phyloP scores from a whole-genome alignment of 2,329 filamentous ascomycete species.

The Hymenoscyphus infarciens region DNA sequence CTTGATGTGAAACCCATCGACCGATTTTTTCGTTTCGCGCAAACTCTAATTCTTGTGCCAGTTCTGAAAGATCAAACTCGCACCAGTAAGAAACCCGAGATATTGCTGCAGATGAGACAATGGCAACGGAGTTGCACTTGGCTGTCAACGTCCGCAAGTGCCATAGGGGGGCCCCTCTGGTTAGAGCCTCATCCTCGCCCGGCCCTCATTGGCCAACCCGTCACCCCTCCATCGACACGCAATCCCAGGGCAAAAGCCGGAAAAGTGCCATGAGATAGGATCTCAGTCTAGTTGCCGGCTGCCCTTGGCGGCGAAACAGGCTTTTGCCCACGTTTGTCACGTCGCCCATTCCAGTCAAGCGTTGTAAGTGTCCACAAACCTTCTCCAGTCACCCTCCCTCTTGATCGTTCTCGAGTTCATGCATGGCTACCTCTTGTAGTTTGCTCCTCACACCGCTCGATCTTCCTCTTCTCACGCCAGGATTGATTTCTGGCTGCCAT shows the following conservation, averaged over 20 bases:
- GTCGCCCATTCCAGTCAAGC: background rate
- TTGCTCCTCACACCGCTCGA: background rate
- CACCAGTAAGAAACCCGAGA: background rate
- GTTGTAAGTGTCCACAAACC: background rate
- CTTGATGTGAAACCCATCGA: background rate
- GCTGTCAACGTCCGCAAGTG: background rate
- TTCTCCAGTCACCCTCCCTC: background rate
- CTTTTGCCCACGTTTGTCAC: background rate
- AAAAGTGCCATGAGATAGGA: slow-evolving; percentile 1
- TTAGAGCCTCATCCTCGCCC: background rate
- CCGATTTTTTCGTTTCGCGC: background rate
- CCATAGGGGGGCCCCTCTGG: background rate
- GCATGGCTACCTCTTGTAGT: background rate
- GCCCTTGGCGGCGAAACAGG: background rate
- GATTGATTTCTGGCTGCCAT: slow-evolving; percentile 3
- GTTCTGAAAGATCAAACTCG: background rate
- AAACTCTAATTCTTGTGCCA: background rate
- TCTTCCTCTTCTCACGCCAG: background rate
- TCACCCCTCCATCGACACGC: background rate
- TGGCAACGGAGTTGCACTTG: background rate
- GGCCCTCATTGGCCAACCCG: background rate
- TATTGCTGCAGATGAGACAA: background rate
- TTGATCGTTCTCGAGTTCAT: background rate
- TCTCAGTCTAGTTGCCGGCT: background rate
- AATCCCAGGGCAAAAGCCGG: background rate